Evolutionary conservation across 1,139 yeast species (phyloP).

Genomic region (Zygoascus hellenicus): DNA sequence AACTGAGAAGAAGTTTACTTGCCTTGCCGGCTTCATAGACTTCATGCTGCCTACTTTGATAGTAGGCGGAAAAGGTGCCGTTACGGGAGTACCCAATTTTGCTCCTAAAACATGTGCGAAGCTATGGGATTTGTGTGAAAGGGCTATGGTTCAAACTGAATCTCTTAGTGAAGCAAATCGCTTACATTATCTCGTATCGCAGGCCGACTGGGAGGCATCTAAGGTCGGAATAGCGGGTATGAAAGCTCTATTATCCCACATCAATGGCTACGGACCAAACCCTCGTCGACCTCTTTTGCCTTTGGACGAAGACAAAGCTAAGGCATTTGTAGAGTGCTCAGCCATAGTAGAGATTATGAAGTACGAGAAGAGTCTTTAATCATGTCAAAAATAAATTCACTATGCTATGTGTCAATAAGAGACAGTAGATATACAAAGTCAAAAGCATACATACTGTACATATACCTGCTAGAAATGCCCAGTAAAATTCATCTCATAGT

Average conservation of each 20-base stretch:
- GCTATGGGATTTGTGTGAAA: conserved; percentile 6
- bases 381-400: too few species aligned
- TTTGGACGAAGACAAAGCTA: neutral
- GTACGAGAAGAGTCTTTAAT: neutral
- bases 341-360: conserved; percentile 1
- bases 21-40: conserved; percentile 43
- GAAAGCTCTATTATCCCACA: neutral
- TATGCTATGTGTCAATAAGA: too few species aligned
- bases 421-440: too few species aligned
- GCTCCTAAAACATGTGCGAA: conserved; percentile 39
- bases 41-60: conserved; percentile 39
- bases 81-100: conserved; percentile 42
- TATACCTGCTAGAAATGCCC: too few species aligned
- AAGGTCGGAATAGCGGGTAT: conserved; percentile 4
- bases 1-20: conserved; percentile 30
- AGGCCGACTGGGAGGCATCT: conserved; percentile 7
- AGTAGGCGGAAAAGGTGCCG: conserved; percentile 41
- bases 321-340: neutral
- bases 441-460: too few species aligned
- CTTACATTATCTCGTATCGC: conserved; percentile 4
- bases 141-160: too few species aligned
- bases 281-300: conserved; percentile 5
- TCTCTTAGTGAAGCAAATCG: neutral
- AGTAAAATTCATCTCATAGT: too few species aligned
- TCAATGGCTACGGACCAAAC: neutral